A percentile compares a stretch with the other conserved stretches of the same genome.
Conservation (phyloP, 2,329 filamentous ascomycete genomes). For the Penicillium decumbens region DNA sequence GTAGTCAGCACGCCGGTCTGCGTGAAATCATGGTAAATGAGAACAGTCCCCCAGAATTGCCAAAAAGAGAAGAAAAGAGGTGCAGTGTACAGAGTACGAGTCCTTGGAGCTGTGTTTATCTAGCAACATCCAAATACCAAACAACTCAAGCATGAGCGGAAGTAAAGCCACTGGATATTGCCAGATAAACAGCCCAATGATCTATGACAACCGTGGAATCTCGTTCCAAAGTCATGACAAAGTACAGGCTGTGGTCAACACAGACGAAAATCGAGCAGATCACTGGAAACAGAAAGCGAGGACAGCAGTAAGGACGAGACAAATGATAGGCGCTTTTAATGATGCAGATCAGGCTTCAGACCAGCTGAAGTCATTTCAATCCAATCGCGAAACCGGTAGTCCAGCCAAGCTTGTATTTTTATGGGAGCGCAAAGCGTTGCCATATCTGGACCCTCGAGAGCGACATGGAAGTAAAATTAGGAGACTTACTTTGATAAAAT, state of each 20-base stretch:
- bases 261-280: not conserved
- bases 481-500: constrained; percentile 70
- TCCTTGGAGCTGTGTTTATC: constrained; percentile 2
- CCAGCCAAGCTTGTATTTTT: constrained; percentile 21
- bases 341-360: constrained; percentile 15
- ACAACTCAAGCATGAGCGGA: not conserved
- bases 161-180: not conserved
- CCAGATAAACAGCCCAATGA: not conserved
- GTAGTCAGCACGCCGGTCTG: constrained; percentile 12
- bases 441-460: constrained; percentile 25
- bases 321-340: not conserved
- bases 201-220: constrained; percentile 3
- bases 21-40: constrained; percentile 1
- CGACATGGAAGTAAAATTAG: constrained; percentile 37
- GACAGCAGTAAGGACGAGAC: constrained; percentile 2
- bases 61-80: not conserved
- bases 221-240: constrained; percentile 4
- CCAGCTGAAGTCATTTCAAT: constrained; percentile 32
- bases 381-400: constrained; percentile 33
- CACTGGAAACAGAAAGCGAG: not conserved
- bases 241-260: constrained; percentile 13
- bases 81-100: not conserved
- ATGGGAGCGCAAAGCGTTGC: constrained; percentile 19
- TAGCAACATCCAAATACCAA: not conserved
- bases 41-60: not conserved